Evolutionary conservation across 2,329 filamentous ascomycete genomes (phyloP), one percentile per base, ranked within the genome.

Genomic region (Gnomoniopsis sp.): DNA sequence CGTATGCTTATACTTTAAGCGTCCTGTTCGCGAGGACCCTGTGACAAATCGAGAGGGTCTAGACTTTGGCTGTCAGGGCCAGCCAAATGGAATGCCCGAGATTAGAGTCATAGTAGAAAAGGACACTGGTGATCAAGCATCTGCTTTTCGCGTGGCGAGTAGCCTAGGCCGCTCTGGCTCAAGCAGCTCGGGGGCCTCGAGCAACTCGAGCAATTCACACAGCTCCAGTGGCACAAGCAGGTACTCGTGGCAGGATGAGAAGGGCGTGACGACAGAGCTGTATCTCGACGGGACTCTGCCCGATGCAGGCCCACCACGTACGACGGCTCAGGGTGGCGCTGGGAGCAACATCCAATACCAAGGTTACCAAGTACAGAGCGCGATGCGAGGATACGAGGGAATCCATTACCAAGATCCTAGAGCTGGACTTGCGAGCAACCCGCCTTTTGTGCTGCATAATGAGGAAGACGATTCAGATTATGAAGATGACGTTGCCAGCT

Each of bases 221-320:
- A 26, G 17, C 15, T 6, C 33, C 3, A 11, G n/a, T 22, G 43
- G 58, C 4, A 3, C 17, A 12, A 33, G 41, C 49, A 53, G 49
- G 2, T 59, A 47, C 23, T 61, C 59, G 15, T 61, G 59, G 59
- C 53, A 59, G 22, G 49, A 50, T 17, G 53, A 56, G 22, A 53
- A 58, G 7, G 46, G 44, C 21, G 44, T 56, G 41, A 53, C 43
- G 11, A 56, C 51, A 7, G 53, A 50, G 30, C 23, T 56, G 23
- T 55, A 43, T 47, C 36, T 50, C n/a, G 57, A 59, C 52, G 53
- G 47, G 3, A 50, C 53, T 6, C 36, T 59, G 36, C 50, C 50
- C 14, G 50, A 44, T 43, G 50, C 50, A n/a, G 44, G 34, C 10
- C 46, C 43, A 10, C 15, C 17, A 3, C 4, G 6, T 6, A 22